Evolutionary conservation across 2,329 filamentous ascomycete genomes (phyloP), one percentile per base, ranked within the genome.

Genomic region (Cladosporium halotolerans): DNA sequence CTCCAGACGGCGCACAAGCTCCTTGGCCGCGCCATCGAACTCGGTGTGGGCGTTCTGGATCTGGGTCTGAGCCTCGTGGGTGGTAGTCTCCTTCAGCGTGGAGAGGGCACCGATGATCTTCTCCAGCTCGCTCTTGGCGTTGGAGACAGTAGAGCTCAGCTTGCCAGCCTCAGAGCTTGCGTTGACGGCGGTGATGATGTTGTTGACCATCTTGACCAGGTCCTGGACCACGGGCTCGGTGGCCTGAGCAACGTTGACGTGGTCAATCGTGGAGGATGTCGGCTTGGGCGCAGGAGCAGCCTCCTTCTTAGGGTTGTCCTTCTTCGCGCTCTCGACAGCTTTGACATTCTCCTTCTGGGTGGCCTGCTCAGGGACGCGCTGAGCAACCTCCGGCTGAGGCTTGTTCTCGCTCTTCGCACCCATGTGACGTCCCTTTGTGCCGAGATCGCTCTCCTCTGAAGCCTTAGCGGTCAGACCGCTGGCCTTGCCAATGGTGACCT

Each of bases 141-240:
- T 91, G 62, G 80, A 76, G 55, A 99, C 84, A 1, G 89, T 85
- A 2, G 81, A 79, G 49, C 82, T 83, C 72, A 93, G 96, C 70
- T 86, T 89, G 61, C 79, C 79, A 58, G 85, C 82, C 54, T 88
- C 82, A 57, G 85, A 82, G 68, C 96, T 92, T 54, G 88, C 87
- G 70, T 96, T 96, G 68, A 96, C 85, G 44, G 95, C 89, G 8
- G 88, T 84, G 67, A 99, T 96, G 63, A 99, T 86, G 70, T 95
- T 89, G 73, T 99, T 99, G 63, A 99, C 80, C 74, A 96, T 92
- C 74, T 89, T 92, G 55, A 95, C 89, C 5, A 99, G 78, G 65
- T 97, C 89, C 72, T 96, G 90, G 18, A 97, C 88, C 34, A 96
- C 80, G 28, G 89, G 88, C 68, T 97, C 92, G 55, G 84, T 82